Evolutionary conservation across 768 basidiomycete genomes (phyloP), one percentile per base, ranked within the genome.

Genomic region (Collybiopsis confluens): DNA sequence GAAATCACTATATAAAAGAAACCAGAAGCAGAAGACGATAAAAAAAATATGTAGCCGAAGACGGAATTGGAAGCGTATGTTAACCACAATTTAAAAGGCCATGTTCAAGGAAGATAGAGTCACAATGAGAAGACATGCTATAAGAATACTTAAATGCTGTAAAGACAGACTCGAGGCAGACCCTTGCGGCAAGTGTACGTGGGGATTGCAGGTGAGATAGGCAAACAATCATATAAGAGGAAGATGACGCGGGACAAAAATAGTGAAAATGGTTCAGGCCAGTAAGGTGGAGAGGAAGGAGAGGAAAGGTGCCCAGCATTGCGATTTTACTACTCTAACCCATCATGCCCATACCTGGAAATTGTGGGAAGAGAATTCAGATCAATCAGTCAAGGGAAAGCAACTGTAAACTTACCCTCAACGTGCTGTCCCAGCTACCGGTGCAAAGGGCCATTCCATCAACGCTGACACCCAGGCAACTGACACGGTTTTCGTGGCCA

Each of bases 361-460:
- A 43, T 26, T 30, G 40, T 40, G 48, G 54, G 52, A 18, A 41
- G 41, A 59, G 38, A 62, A 44, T 63, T 21, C 58, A 58, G 37
- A 36, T 43, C 9, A 30, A n/a, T 26, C 51, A 35, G 21, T 41
- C 24, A 60, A 58, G 5, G 43, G 20, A 23, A 52, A 54, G 13
- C 36, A 45, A 16, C n/a, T 15, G 42, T 33, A 21, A 18, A 44
- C 86, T 62, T 65, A 94, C 94, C 81, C 92, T 87, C 64, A 98
- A 85, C 45, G 93, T 91, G 72, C 91, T 93, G 68, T 99, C 96
- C 96, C 96, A 99, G 68, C 87, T 90, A 48, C 96, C 96, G 33
- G 96, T 99, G 79, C 96, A 98, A 55, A 99, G 85, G 43, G 96
- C 96, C 89, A 98, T 98, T 37, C 96, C 96, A 66, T 99, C 96